Percentiles rank a stretch among this genome's conserved stretches.
These are phyloP conservation scores for Cydonia oblonga DNA, from an alignment of 331 rosid genomes.

Conservation along the genomic window DNA sequence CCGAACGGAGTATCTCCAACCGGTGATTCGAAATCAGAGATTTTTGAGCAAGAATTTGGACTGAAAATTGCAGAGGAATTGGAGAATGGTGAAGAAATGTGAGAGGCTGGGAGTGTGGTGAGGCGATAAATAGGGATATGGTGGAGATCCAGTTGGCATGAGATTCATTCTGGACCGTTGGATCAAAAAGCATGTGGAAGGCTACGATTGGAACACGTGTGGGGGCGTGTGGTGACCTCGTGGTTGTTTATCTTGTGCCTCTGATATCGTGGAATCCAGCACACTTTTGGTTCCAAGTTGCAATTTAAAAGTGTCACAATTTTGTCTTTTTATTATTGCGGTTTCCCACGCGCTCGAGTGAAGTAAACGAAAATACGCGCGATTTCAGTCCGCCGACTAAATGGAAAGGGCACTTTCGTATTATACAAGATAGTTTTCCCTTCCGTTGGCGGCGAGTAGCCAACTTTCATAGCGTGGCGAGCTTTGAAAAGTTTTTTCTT, in stretches of 20 bases:
- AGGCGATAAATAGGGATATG: conserved; percentile 1
- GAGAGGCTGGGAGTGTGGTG: neutral
- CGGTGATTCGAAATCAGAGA: neutral
- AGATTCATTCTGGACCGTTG: neutral
- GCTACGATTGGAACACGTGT: neutral
- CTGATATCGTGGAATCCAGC: conserved; percentile 1
- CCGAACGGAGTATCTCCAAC: neutral
- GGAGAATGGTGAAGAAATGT: neutral
- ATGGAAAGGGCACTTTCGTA: neutral
- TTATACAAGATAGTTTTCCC: neutral
- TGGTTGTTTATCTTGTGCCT: conserved; percentile 30
- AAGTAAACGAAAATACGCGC: neutral
- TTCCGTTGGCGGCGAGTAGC: neutral
- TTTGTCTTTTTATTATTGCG: neutral
- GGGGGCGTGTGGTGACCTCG: conserved; percentile 58
- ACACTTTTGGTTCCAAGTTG: conserved; percentile 20
- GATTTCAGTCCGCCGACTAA: neutral
- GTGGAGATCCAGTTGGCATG: neutral
- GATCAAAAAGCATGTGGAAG: conserved; percentile 14
- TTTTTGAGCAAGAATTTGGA: neutral
- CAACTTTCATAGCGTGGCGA: neutral
- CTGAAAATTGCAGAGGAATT: neutral
- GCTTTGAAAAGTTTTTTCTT: neutral
- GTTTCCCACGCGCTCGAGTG: neutral
- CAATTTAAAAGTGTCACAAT: neutral